phyloP scores from a whole-genome alignment of 2,329 filamentous ascomycete species.

The Trichoderma aggressivum region DNA sequence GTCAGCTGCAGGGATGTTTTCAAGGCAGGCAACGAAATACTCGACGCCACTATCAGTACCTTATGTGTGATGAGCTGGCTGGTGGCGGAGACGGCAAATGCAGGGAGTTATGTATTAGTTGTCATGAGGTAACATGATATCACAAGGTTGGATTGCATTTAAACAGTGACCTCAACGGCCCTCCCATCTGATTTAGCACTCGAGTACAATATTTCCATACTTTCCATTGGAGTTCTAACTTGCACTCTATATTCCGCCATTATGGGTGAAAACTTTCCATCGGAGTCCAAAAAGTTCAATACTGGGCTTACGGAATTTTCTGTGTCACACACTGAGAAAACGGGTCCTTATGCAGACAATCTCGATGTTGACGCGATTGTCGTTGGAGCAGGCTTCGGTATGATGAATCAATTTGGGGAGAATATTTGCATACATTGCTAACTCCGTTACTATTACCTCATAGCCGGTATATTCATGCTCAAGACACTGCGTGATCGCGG shows the following conservation, averaged over 20 bases:
- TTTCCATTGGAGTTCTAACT: background rate
- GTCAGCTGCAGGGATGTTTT: background rate
- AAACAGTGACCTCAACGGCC: background rate
- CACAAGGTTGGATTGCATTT: background rate
- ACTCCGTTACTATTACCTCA: background rate
- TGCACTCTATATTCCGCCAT: background rate
- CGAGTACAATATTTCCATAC: background rate
- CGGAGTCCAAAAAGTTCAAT: conserved; percentile 37
- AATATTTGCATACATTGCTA: background rate
- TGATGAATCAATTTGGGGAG: conserved; percentile 2
- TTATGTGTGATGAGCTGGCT: background rate
- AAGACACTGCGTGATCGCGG: conserved; percentile 51
- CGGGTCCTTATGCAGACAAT: conserved; percentile 41
- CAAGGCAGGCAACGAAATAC: too few species aligned
- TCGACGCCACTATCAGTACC: background rate
- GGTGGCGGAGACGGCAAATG: background rate
- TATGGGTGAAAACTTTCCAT: conserved; percentile 3
- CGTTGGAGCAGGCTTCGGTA: conserved; percentile 45
- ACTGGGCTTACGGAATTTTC: conserved; percentile 41
- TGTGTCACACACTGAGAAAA: conserved; percentile 26
- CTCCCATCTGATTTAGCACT: background rate
- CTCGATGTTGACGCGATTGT: conserved; percentile 44
- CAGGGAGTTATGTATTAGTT: background rate
- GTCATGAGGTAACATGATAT: background rate
- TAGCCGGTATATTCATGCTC: conserved; percentile 48